These are phyloP conservation scores for Wickerhamiella australiensis DNA, from an alignment of 805 yeast species.

Conservation along the genomic window DNA sequence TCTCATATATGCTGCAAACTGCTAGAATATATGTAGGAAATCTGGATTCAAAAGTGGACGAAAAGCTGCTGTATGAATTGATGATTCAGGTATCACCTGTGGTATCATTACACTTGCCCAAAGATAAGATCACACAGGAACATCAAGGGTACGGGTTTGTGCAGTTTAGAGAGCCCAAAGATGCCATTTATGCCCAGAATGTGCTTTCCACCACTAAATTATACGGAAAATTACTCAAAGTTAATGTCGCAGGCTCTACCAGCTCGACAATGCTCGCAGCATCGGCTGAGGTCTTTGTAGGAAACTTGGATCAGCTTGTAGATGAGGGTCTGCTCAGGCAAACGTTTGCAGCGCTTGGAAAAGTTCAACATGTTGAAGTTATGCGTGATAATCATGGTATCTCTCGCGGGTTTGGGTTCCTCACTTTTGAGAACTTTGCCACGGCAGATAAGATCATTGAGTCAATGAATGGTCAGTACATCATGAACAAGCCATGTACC, in stretches of 20 bases:
- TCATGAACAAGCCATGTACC: conserved; percentile 52
- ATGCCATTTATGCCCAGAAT: conserved; percentile 57
- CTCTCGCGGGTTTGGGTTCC: conserved; percentile 53
- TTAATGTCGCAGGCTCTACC: conserved; percentile 38
- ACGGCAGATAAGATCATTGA: conserved; percentile 60
- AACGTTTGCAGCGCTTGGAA: conserved; percentile 61
- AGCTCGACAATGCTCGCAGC: conserved; percentile 29
- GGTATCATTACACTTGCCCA: conserved; percentile 57
- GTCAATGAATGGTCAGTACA: conserved; percentile 51
- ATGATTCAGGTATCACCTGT: conserved; percentile 79
- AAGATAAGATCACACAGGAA: conserved; percentile 53
- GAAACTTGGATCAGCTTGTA: conserved; percentile 53
- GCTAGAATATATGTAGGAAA: conserved; percentile 58
- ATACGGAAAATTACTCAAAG: conserved; percentile 47
- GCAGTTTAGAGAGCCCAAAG: conserved; percentile 47
- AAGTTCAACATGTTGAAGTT: conserved; percentile 25
- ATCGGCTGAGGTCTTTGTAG: conserved; percentile 60
- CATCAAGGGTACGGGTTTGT: conserved; percentile 88
- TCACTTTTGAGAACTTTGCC: conserved; percentile 52
- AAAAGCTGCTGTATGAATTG: conserved; percentile 62
- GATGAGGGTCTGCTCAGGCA: conserved; percentile 46
- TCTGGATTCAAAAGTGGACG: conserved; percentile 63
- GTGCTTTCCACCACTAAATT: conserved; percentile 49
- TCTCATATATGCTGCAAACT: neutral
- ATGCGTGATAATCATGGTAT: conserved; percentile 39